A percentile compares a stretch with the other conserved stretches of the same genome.
Conservation (phyloP, 192 early-diverging fungal genomes). For the Gigaspora rosea region DNA sequence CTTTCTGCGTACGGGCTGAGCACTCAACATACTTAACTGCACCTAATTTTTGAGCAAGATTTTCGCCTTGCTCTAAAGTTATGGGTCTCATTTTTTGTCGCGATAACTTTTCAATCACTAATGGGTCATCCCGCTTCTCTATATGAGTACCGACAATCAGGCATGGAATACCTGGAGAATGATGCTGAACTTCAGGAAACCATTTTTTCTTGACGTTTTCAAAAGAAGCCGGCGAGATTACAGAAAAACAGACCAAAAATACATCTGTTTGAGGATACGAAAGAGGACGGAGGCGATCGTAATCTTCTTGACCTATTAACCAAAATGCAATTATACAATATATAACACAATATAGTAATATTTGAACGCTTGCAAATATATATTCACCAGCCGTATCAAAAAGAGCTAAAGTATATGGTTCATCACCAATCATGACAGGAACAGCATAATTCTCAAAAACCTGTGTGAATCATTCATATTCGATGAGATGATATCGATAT, state of each 20-base stretch:
- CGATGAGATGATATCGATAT: too few relatives aligned
- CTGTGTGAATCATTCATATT: constrained; percentile 29
- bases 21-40: constrained; percentile 96
- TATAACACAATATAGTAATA: background rate
- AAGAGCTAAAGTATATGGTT: constrained; percentile 92
- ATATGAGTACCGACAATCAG: constrained; percentile 90
- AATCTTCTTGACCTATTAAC: constrained; percentile 86
- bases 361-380: background rate
- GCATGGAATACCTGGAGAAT: constrained; percentile 94
- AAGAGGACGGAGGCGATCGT: constrained; percentile 88
- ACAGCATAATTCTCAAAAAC: constrained; percentile 99
- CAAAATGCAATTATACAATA: background rate
- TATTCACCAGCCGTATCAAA: constrained; percentile 87
- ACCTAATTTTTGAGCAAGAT: constrained; percentile 77
- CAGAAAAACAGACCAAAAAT: constrained; percentile 93
- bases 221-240: constrained; percentile 88
- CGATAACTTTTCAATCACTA: constrained; percentile 74
- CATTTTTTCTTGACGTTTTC: constrained; percentile 97
- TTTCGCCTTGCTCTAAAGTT: constrained; percentile 75
- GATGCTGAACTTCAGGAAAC: constrained; percentile 95
- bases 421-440: constrained; percentile 98
- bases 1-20: constrained; percentile 87
- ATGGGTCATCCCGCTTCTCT: constrained; percentile 87
- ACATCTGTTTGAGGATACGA: constrained; percentile 97
- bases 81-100: constrained; percentile 85